Base-by-base conservation (phyloP, 2,329 filamentous ascomycete species). In the Mariannaea sp. region DNA sequence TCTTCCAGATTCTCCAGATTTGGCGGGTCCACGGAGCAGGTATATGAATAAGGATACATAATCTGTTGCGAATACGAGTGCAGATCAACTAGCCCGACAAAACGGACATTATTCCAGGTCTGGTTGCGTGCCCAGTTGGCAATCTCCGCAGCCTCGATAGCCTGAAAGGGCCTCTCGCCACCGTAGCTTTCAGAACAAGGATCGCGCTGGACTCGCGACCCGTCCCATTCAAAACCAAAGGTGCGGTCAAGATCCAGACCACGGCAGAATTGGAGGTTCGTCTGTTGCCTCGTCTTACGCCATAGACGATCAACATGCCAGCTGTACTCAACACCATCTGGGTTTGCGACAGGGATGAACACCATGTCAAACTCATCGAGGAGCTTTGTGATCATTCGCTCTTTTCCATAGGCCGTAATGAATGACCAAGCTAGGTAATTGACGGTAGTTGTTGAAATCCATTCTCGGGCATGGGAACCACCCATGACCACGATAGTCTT, bases 21-120 rank as follows among this genome's bases (percentile, higher is more conserved):
- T 0, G 93, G 92, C 10, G 94, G 93, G 22, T 86, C 78, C 5
- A 82, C 79, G 5, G 78, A 75, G 77, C 94, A 99, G 10, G 89
- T 90, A 73, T 90, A 96, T 5, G 89, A 87, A 70, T 92, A 97
- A 0, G 94, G 94, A 69, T 94, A 97, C 7, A 97, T 80, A 17
- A 99, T 87, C 72, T 97, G 89, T 73, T 99, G 92, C 0, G 91
- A 95, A 71, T 97, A 99, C 2, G 90, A 93, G 73, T 99, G 94
- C 20, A 97, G 79, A 70, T 99, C 94, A 38, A 97, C 70, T 59
- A 95, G 87, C 3, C 88, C 91, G n/a, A 92, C 82, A 61, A 97
- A 91, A 13, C 87, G 80, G 45, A 87, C 85, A 50, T 88, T 86
- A 68, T 87, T 83, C 60, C 84, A 78, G 7, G 87, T 91, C 70